Percentiles rank a stretch among this genome's conserved stretches.
These are phyloP conservation scores for Psilocybe cyanescens DNA, from an alignment of 768 basidiomycete genomes.

Conservation along the genomic window DNA sequence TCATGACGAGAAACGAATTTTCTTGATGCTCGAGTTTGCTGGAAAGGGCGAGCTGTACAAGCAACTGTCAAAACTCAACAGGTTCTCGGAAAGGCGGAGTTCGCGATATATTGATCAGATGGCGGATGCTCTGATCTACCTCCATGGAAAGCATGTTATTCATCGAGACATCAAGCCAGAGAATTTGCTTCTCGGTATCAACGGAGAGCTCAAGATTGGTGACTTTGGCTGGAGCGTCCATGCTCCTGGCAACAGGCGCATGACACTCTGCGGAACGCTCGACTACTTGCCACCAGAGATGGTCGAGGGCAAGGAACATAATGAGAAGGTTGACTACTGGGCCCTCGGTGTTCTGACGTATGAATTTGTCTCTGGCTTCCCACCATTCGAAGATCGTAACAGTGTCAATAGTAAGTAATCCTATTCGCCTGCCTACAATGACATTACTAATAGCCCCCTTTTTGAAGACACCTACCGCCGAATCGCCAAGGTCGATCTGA, in stretches of 20 bases:
- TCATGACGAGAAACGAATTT: slow-evolving; percentile 97
- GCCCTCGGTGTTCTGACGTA: slow-evolving; percentile 96
- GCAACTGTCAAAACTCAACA: slow-evolving; percentile 84
- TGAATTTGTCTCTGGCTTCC: slow-evolving; percentile 87
- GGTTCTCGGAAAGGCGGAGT: slow-evolving; percentile 88
- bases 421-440: background rate
- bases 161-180: slow-evolving; percentile 99
- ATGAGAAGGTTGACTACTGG: slow-evolving; percentile 93
- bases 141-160: slow-evolving; percentile 96
- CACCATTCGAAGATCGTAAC: slow-evolving; percentile 81
- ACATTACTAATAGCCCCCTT: slow-evolving; percentile 2
- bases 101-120: slow-evolving; percentile 95
- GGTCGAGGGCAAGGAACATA: slow-evolving; percentile 92
- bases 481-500: slow-evolving; percentile 86
- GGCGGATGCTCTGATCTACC: slow-evolving; percentile 92
- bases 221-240: slow-evolving; percentile 99
- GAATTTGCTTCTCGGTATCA: slow-evolving; percentile 91
- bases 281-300: slow-evolving; percentile 99
- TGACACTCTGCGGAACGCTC: slow-evolving; percentile 92
- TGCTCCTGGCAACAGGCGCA: slow-evolving; percentile 87
- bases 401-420: slow-evolving; percentile 69
- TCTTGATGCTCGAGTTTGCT: slow-evolving; percentile 97
- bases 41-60: slow-evolving; percentile 97
- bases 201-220: slow-evolving; percentile 96
- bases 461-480: slow-evolving; percentile 82